Conservation (phyloP, 148 eudicot genomes). For the Chenopodium suecicum region DNA sequence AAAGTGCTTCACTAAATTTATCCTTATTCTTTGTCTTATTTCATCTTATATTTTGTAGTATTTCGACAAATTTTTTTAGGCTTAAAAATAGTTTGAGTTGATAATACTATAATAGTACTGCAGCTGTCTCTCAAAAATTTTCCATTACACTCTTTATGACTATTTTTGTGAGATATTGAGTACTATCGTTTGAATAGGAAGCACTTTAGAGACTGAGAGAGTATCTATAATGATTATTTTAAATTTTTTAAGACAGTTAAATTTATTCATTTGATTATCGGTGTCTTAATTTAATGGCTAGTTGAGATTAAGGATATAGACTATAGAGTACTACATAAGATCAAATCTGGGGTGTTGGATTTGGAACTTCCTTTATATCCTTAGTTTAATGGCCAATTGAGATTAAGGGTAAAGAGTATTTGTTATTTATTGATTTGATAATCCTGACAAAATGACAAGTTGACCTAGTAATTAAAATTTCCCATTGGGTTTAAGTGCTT, state of each 20-base stretch:
- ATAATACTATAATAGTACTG: too few species aligned
- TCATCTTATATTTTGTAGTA: neutral
- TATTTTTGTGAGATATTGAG: too few species aligned
- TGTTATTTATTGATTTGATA: too few species aligned
- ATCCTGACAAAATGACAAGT: neutral
- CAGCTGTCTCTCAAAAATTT: too few species aligned
- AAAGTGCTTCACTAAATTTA: neutral
- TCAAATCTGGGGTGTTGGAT: neutral
- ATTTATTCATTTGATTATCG: neutral
- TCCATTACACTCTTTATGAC: too few species aligned
- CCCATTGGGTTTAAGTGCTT: neutral
- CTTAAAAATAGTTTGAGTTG: too few species aligned
- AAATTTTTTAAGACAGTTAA: neutral
- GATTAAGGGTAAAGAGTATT: too few species aligned
- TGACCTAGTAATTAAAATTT: neutral
- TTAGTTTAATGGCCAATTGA: neutral
- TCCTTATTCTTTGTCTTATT: neutral
- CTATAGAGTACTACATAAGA: too few species aligned
- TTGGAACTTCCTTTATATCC: neutral
- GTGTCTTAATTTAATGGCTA: neutral
- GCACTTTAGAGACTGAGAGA: too few species aligned
- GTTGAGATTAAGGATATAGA: too few species aligned
- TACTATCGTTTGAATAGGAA: too few species aligned
- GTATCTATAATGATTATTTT: too few species aligned
- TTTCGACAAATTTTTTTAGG: neutral